phyloP scores from a whole-genome alignment of 2,329 filamentous ascomycete species.

The Alternaria sp. region DNA sequence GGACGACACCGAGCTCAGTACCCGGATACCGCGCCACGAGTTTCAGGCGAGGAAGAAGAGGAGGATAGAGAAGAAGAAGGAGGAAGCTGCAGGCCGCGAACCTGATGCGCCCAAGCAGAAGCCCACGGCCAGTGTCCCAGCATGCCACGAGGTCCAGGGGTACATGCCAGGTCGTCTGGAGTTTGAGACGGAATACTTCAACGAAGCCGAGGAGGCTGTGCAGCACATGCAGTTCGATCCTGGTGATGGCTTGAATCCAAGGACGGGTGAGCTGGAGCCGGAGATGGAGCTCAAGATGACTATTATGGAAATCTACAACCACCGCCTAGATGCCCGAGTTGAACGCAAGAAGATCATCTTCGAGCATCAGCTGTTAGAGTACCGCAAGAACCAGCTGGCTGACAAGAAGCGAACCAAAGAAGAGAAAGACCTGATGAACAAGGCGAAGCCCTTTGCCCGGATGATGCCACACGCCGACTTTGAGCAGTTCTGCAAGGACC shows the following conservation, averaged over 20 bases:
- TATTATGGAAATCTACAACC: conserved; percentile 98
- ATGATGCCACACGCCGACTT: conserved; percentile 97
- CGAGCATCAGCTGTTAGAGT: conserved; percentile 91
- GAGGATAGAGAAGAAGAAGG: conserved; percentile 89
- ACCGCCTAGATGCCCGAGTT: conserved; percentile 84
- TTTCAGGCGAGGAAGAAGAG: conserved; percentile 94
- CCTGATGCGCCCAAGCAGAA: conserved; percentile 91
- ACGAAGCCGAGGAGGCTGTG: conserved; percentile 97
- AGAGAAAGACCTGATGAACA: conserved; percentile 88
- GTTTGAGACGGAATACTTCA: conserved; percentile 97
- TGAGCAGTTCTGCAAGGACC: conserved; percentile 80
- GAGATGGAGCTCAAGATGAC: conserved; percentile 98
- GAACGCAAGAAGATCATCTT: conserved; percentile 97
- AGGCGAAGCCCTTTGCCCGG: conserved; percentile 92
- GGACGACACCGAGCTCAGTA: conserved; percentile 77
- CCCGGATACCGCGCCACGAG: conserved; percentile 84
- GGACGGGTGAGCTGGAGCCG: conserved; percentile 85
- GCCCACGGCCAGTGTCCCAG: conserved; percentile 91
- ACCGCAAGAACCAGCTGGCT: conserved; percentile 84
- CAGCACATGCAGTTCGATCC: conserved; percentile 99
- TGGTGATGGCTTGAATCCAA: conserved; percentile 86
- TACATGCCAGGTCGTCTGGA: conserved; percentile 98
- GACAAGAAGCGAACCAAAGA: conserved; percentile 98
- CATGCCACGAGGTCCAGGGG: conserved; percentile 96
- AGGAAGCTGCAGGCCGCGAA: conserved; percentile 82